Conservation (phyloP, 805 yeast species). For the Clavispora vitiphila region DNA sequence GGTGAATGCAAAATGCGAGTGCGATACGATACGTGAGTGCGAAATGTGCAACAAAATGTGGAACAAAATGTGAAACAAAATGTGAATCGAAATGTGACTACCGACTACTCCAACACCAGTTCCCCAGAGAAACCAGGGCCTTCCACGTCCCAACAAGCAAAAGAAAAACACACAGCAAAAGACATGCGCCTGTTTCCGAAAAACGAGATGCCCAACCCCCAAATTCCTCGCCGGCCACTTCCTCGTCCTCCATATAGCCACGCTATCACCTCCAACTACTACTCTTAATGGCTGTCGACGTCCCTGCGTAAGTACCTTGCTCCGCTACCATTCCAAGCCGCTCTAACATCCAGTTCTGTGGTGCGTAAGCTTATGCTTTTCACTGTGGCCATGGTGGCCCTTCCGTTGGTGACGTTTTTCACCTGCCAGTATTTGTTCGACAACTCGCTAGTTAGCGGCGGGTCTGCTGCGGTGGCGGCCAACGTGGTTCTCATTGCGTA, state of each 20-base stretch:
- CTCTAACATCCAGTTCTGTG: slow-evolving; percentile 42
- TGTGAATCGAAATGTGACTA: too few relatives aligned
- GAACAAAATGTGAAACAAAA: too few relatives aligned
- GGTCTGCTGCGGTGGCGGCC: slow-evolving; percentile 73
- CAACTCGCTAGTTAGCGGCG: slow-evolving; percentile 68
- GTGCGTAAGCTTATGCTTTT: slow-evolving; percentile 64
- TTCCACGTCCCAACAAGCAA: too few relatives aligned
- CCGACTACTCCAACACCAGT: too few relatives aligned
- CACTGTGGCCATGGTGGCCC: slow-evolving; percentile 70
- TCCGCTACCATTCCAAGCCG: background rate
- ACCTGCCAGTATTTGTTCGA: slow-evolving; percentile 41
- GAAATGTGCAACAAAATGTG: too few relatives aligned
- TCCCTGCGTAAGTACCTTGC: slow-evolving; percentile 16
- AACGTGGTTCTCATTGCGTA: slow-evolving; percentile 70
- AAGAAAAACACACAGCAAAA: too few relatives aligned
- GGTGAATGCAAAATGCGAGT: too few relatives aligned
- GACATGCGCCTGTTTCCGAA: too few relatives aligned
- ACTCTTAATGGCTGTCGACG: slow-evolving; percentile 13
- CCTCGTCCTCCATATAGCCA: background rate
- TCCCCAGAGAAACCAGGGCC: too few relatives aligned
- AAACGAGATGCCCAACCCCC: too few relatives aligned
- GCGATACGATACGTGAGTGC: too few relatives aligned
- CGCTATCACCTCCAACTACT: background rate
- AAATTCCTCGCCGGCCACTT: too few relatives aligned
- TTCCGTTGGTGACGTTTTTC: slow-evolving; percentile 65